Evolutionary conservation across 106 monocot species (phyloP), one percentile per base, ranked within the genome.

Genomic region (Dioscorea dumetorum): DNA sequence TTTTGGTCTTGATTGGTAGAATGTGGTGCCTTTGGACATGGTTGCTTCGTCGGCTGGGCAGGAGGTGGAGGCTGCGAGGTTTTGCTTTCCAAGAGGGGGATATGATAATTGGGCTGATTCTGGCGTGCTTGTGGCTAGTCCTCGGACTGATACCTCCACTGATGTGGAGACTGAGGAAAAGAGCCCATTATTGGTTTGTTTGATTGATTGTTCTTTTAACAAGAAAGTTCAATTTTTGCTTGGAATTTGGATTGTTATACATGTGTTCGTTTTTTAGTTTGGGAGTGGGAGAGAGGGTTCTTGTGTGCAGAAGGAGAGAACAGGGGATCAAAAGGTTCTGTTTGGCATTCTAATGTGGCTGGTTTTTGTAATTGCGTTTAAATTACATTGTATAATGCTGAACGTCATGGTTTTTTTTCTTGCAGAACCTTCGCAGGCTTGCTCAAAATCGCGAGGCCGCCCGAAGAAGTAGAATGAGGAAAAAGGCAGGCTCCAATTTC

Each of bases 101-200:
- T 21, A 87, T 20, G 94, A 94, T 64, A 86, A 87, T 62, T 87
- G 84, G 91, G 90, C 75, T 22, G 94, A 94, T 49, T 87, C 87
- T 6, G 69, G 70, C 9, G 66, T 87, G 62, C 82, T 65, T 10
- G 86, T 74, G 15, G 69, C 81, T 24, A 80, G 84, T 57, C 76
- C 83, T 50, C 57, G 60, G 22, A 84, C 89, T 9, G 89, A 86
- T 63, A 80, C 84, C 22, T 87, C 87, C 7, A 84, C 84, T 3
- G 91, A 87, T 35, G 59, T 80, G 8, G 90, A 87, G 13, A 72
- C 64, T 8, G 79, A 83, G 11, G 85, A 76, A 6, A 69, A 72
- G 35, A 87, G 73, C 19, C 78, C 64, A 20, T 58, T 62, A 67
- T 80, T 76, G 48, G 22, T 24, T 48, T 12, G 1, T 21, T 34